These are phyloP conservation scores for Arthrobotrys megalospora DNA, from an alignment of 2,329 filamentous ascomycete genomes.

Conservation along the genomic window DNA sequence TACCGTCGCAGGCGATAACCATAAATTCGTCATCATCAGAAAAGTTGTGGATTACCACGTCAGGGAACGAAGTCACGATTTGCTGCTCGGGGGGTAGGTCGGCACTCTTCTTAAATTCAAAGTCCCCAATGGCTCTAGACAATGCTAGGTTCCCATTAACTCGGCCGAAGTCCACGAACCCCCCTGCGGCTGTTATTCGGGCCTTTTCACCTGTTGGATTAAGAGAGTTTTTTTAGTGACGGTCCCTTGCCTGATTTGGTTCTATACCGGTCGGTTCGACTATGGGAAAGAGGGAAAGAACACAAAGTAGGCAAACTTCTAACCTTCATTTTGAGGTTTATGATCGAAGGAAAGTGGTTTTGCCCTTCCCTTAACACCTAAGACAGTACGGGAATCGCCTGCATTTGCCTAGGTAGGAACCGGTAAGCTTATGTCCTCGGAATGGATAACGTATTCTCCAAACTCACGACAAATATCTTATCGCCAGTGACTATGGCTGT, in stretches of 20 bases:
- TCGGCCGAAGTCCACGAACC: slow-evolving; percentile 97
- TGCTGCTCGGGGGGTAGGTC: slow-evolving; percentile 98
- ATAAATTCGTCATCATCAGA: slow-evolving; percentile 95
- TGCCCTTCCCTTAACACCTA: slow-evolving; percentile 95
- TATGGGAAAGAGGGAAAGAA: slow-evolving; percentile 5
- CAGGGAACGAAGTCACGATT: slow-evolving; percentile 96
- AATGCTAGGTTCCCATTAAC: slow-evolving; percentile 98
- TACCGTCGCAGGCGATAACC: slow-evolving; percentile 92
- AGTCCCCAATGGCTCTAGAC: slow-evolving; percentile 97
- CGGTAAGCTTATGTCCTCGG: background rate
- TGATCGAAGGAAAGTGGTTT: slow-evolving; percentile 99
- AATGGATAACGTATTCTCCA: slow-evolving; percentile 26
- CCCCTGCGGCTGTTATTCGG: slow-evolving; percentile 93
- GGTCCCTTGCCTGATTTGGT: background rate
- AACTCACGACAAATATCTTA: slow-evolving; percentile 94
- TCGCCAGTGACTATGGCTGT: slow-evolving; percentile 89
- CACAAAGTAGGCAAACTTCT: slow-evolving; percentile 37
- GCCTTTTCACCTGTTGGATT: slow-evolving; percentile 84
- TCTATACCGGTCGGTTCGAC: background rate
- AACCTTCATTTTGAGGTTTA: slow-evolving; percentile 98
- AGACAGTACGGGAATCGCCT: slow-evolving; percentile 92
- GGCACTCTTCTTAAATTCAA: slow-evolving; percentile 99
- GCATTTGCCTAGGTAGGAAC: slow-evolving; percentile 82
- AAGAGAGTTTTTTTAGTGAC: slow-evolving; percentile 1
- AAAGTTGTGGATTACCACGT: slow-evolving; percentile 91